Base-by-base conservation (phyloP, 768 basidiomycete species). In the Mycena indigotica region DNA sequence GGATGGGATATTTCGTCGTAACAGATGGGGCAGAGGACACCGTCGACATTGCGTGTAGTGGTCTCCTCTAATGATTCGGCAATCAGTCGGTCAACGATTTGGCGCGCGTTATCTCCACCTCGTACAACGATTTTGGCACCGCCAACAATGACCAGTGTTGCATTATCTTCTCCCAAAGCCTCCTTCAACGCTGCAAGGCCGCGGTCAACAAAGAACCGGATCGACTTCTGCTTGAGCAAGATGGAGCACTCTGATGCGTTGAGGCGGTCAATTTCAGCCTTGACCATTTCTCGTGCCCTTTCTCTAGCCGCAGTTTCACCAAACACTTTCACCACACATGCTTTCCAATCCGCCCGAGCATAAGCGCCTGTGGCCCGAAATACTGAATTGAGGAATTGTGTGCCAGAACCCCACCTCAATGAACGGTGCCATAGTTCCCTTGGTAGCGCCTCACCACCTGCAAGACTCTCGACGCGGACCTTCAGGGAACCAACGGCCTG, bases 381-480 rank as follows among this genome's bases (percentile, higher is more conserved):
- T 17, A 83, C 63, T 0, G 66, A 69, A 26, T 62, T 60, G 45
- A 80, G 63, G 50, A 83, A 81, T 1, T 61, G 28, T 49, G 66
- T 73, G 6, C 70, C 72, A 29, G 66, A 60, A 21, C 62, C 4
- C 30, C 28, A 59, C 29, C 46, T 64, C 56, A 85, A 74, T 0
- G 75, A 74, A 29, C 73, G 69, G 67, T 85, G 84, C 84, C 84
- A 86, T 29, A 75, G 75, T 3, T 70, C 69, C 2, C 70, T 57
- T 39, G 71, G 74, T 10, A 86, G 69, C 30, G 69, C 79, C 38
- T 81, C 78, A 4, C 85, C 85, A 23, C 73, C 73, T 2, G 76
- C 79, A 35, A 87, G 65, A 51, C 72, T 78, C 66, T 87, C 86
- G 0, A 84, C 80, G 51, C 84, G 72, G 13, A 86, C 84, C 70